Base-by-base conservation (phyloP, 1,284 basidiomycete species). In the Rhodotorula mucilaginosa region DNA sequence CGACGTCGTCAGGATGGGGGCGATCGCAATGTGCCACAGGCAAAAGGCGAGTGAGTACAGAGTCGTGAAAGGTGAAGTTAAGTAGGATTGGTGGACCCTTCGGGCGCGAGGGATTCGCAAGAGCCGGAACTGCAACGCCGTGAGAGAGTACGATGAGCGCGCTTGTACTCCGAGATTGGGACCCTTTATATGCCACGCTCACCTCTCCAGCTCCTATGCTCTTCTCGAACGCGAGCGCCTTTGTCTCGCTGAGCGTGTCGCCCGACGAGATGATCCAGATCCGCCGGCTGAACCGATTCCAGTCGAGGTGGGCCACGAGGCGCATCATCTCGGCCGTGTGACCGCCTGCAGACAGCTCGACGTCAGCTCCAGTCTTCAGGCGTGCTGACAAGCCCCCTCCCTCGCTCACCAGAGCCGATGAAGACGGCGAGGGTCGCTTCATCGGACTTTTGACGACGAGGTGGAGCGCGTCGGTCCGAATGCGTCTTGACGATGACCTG, bases 301-400 rank as follows among this genome's bases (percentile, higher is more conserved):
- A 89, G 79, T 96, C 89, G 54, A 99, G 82, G 8, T 88, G 83
- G 3, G 88, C 88, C n/a, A 92, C 76, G 26, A 99, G 84, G 44
- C 86, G 84, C 64, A 96, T 82, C 71, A 91, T 89, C 84, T 99
- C 97, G 73, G 87, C 89, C 10, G 95, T 97, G 82, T 99, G 97
- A 0, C 97, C 97, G 46, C 97, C 96, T 95, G 76, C 39, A 15
- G 52, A 16, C n/a, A 34, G 34, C 5, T 34, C 26, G 7, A 2
- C 18, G 15, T 23, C 12, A 16, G 15, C 21, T 44, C 1, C 0
- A 26, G 51, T 64, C 6, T 49, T 54, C 15, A 12, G 0, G 29
- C n/a, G n/a, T 56, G n/a, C 52, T 56, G 23, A 10, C 34, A 7
- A 34, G 6, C 12, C 1, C 54, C n/a, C n/a, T 59, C 21, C 68